These are phyloP conservation scores for Pichia sp. DNA, from an alignment of 1,139 yeast species.

Conservation along the genomic window DNA sequence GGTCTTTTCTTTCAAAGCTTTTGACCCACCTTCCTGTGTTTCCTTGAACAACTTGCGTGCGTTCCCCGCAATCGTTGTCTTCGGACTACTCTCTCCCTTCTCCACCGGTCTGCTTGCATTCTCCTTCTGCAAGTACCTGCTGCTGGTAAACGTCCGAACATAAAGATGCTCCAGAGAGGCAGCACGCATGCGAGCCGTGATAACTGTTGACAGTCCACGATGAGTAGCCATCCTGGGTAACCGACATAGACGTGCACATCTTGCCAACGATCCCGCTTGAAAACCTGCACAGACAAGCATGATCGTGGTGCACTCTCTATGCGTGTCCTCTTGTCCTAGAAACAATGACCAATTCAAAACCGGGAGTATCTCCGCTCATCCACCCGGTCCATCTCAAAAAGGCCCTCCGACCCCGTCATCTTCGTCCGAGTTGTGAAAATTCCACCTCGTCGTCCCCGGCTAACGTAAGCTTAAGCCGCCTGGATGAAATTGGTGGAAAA, in stretches of 20 bases:
- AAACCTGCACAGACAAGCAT: no score
- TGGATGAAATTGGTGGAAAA: background rate
- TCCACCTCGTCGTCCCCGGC: background rate
- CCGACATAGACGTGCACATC: no score
- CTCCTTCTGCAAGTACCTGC: no score
- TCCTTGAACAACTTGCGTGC: constrained; percentile 12
- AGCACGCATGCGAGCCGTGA: no score
- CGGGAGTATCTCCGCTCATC: no score
- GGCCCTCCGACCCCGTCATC: background rate
- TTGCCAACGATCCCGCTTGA: no score
- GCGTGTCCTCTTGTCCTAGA: no score
- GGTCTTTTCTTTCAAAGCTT: constrained; percentile 7
- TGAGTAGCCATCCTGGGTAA: no score
- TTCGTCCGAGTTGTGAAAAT: background rate
- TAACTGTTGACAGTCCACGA: no score
- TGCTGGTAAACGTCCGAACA: background rate
- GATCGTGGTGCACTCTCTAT: no score
- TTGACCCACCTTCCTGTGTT: constrained; percentile 6
- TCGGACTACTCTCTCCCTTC: background rate
- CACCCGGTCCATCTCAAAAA: background rate
- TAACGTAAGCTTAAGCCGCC: background rate
- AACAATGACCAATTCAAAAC: no score
- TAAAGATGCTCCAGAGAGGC: no score
- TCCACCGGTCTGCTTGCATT: background rate
- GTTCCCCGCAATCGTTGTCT: constrained; percentile 1